Evolutionary conservation across 495 filamentous ascomycete species (phyloP), one percentile per base, ranked within the genome.

Genomic region (Podospora comata): DNA sequence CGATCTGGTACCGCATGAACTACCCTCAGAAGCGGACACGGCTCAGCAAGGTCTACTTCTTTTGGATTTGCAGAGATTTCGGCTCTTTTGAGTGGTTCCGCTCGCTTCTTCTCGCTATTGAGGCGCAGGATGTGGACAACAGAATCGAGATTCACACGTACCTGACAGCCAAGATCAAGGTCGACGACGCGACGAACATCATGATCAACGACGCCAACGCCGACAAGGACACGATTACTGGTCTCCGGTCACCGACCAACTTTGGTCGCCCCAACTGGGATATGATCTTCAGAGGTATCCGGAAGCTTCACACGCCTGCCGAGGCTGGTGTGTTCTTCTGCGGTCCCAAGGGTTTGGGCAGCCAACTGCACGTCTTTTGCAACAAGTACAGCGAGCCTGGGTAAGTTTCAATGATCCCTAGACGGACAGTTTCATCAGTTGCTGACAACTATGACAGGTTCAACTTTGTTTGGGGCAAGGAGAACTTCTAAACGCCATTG

Each of bases 1-100:
- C 88, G 66, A 91, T 93, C 77, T 93, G 91, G 90, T 93, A 92
- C 77, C 84, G 90, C n/a, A 90, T 91, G 85, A 92, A 91, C 82
- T 91, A 89, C 77, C 89, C 90, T 15, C 86, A 90, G 76, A 86
- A 90, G 78, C 88, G 87, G 78, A 92, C 89, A 19, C 81, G 88
- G 34, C 82, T 93, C 34, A 82, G 88, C 66, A 93, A 92, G 77
- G 89, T 93, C 39, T 93, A 92, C 80, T 92, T 93, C 80, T 92
- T 92, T 83, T 93, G 91, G 91, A 85, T 92, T 72, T 91, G 91
- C 82, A 81, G 89, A 75, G 90, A 92, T 74, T 91, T 92, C 71
- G 89, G 88, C 27, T 89, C 87, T 4, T 92, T 92, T 70, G 90
- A 92, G 79, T 93, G 91, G 91, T 93, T 93, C 83, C 83, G 88